Evolutionary conservation across 331 rosid genomes (phyloP).

Genomic region (Malus hybrid): DNA sequence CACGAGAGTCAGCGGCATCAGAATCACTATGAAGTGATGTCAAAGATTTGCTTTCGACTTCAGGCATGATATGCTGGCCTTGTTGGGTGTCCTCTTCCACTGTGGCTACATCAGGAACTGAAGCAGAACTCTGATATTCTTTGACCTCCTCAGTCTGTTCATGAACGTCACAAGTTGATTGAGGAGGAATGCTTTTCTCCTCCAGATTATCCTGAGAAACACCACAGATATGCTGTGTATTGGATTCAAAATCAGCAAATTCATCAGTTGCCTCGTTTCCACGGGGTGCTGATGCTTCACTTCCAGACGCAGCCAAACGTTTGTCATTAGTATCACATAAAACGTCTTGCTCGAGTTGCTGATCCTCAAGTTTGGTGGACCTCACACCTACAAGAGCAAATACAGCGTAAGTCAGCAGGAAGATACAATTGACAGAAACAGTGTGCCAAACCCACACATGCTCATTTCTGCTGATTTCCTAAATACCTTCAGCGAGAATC

Average conservation of each 20-base stretch:
- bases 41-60: slow-evolving; percentile 20
- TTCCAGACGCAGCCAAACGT: slow-evolving; percentile 20
- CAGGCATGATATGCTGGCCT: slow-evolving; percentile 11
- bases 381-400: slow-evolving; percentile 26
- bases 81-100: slow-evolving; percentile 18
- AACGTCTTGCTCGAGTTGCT: slow-evolving; percentile 6
- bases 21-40: slow-evolving; percentile 4
- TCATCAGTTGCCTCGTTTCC: slow-evolving; percentile 24
- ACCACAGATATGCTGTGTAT: slow-evolving; percentile 13
- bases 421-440: slow-evolving; percentile 6
- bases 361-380: slow-evolving; percentile 12
- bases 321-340: slow-evolving; percentile 16
- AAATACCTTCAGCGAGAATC: slow-evolving; percentile 40
- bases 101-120: slow-evolving; percentile 12
- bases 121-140: slow-evolving; percentile 14
- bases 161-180: slow-evolving; percentile 14
- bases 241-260: slow-evolving; percentile 21
- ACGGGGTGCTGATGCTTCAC: slow-evolving; percentile 17
- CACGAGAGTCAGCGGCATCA: slow-evolving; percentile 4
- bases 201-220: slow-evolving; percentile 20
- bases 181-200: slow-evolving; percentile 18
- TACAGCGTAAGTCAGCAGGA: not conserved
- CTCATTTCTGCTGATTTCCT: not conserved
- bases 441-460: not conserved
- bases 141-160: slow-evolving; percentile 15